Base-by-base conservation (phyloP, 768 basidiomycete species). In the Saitozyma podzolica region DNA sequence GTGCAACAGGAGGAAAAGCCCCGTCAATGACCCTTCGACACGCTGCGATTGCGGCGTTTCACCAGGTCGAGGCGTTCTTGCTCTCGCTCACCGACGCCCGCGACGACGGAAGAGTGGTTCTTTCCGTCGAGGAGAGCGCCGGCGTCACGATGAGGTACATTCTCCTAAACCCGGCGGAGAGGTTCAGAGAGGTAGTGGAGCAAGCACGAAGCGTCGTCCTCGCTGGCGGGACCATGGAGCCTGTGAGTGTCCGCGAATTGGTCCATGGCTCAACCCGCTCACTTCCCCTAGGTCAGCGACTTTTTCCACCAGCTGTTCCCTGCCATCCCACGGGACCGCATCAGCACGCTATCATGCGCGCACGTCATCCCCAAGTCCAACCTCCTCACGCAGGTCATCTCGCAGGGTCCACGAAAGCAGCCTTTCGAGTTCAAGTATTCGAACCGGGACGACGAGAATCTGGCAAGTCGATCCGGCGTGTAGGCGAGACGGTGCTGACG, bases 191-290 rank as follows among this genome's bases (percentile, higher is more conserved):
- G n/a, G 85, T 97, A 7, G 86, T 91, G 0, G 87, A 92, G 17
- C 82, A 84, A 29, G 91, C 93, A 0, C 82, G 91, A 43, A 85
- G 89, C 3, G 87, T 98, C n/a, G 81, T 98, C 39, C 82, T 99
- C 45, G 95, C 96, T 8, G 95, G 95, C 9, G 95, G 95, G 6
- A 99, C 95, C 0, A 97, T 99, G 96, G 92, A 92, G 8, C 95
- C 95, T n/a, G 92, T 96, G 58, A 56, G 83, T 40, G 10, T 8
- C 20, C 53, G 45, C 8, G 8, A 5, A 9, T 39, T 19, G 43
- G 20, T 9, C 8, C 9, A 17, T 17, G 53, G 43, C 10, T 14
- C 17, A 5, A 29, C 6, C 37, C n/a, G 45, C 57, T 58, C 42
- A 59, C 20, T 39, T 29, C 17, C n/a, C 20, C 48, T 70, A 96